These are phyloP conservation scores for Thraustochytrium sp. DNA, from an alignment of 352 stramenopile genomes.

Conservation along the genomic window DNA sequence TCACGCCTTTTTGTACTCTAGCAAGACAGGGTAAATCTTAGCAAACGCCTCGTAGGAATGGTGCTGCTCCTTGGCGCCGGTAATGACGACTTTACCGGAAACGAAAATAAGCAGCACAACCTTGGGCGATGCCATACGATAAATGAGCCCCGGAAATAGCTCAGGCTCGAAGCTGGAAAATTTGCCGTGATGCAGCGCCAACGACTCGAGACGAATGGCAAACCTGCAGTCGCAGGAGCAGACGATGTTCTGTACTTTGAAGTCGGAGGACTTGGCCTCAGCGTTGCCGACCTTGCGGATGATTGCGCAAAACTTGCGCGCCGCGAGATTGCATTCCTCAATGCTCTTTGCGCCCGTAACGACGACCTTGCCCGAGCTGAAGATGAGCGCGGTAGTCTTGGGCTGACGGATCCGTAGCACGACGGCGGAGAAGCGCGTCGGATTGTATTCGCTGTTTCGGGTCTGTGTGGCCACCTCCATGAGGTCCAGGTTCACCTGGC, in stretches of 20 bases:
- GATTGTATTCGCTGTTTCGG: conserved; percentile 99
- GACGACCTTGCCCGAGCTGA: conserved; percentile 85
- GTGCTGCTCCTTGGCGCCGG: conserved; percentile 71
- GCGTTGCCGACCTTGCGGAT: conserved; percentile 29
- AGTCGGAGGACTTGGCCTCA: conserved; percentile 68
- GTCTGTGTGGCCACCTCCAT: conserved; percentile 92
- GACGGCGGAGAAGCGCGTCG: conserved; percentile 88
- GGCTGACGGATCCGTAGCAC: conserved; percentile 90
- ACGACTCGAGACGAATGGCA: conserved; percentile 95
- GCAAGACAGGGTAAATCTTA: conserved; percentile 61
- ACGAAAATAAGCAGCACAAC: conserved; percentile 99
- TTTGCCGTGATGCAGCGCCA: conserved; percentile 74
- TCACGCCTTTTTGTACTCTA: conserved; percentile 29
- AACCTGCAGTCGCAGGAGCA: conserved; percentile 95
- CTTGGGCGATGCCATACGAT: conserved; percentile 90
- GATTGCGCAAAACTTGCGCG: conserved; percentile 52
- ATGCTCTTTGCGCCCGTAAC: conserved; percentile 58
- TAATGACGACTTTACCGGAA: conserved; percentile 95
- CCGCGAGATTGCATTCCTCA: conserved; percentile 53
- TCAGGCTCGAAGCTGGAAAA: conserved; percentile 97
- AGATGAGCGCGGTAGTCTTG: conserved; percentile 95
- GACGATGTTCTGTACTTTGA: conserved; percentile 96
- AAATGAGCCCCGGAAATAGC: conserved; percentile 98
- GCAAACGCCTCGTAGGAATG: conserved; percentile 74
- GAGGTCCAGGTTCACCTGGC: conserved; percentile 88